Conservation (phyloP, 176 grass and related monocot species). For the Coix lacrymajobi region DNA sequence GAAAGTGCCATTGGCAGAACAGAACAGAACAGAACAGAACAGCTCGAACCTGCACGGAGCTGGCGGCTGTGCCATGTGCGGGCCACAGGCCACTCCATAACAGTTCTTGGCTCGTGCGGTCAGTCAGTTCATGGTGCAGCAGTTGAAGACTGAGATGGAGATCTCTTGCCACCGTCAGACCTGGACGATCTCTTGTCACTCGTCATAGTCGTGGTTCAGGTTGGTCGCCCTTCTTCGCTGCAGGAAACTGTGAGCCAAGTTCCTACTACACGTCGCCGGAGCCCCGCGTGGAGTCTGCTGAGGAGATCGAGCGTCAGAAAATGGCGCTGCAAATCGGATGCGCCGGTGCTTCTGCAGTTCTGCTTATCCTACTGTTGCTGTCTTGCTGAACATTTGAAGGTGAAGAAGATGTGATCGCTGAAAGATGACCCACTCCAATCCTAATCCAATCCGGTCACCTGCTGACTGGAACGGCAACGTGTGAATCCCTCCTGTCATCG, state of each 20-base stretch:
- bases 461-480: neutral
- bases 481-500: neutral
- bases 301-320: neutral
- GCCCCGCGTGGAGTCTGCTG: neutral
- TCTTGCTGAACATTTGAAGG: neutral
- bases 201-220: neutral
- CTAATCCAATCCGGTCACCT: neutral
- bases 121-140: neutral
- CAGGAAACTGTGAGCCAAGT: neutral
- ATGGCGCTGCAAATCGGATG: neutral
- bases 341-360: neutral
- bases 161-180: too few species aligned
- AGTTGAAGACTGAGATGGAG: too few species aligned
- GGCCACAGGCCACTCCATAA: neutral
- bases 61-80: constrained; percentile 2
- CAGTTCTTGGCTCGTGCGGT: neutral
- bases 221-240: neutral
- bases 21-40: neutral
- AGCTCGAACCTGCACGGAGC: neutral
- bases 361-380: neutral
- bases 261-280: neutral
- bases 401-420: neutral
- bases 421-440: too few species aligned
- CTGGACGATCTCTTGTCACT: neutral
- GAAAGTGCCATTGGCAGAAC: neutral